These are phyloP conservation scores for Sporothrix protearum DNA, from an alignment of 2,329 filamentous ascomycete species.

Conservation along the genomic window DNA sequence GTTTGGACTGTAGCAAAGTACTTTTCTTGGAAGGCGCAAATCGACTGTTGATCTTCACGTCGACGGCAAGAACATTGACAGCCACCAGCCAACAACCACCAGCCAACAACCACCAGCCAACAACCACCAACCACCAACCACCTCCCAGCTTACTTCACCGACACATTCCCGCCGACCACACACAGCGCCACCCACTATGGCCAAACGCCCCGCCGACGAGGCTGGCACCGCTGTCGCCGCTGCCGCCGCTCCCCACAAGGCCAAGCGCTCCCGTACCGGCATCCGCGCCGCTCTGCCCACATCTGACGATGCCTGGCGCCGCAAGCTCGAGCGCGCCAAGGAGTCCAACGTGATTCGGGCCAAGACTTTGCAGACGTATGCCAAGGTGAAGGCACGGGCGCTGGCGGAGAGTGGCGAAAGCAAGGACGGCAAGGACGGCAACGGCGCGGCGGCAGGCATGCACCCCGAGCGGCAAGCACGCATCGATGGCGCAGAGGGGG, in stretches of 20 bases:
- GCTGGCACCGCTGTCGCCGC: background rate
- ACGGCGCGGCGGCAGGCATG: constrained; percentile 31
- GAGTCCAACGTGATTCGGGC: constrained; percentile 83
- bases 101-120: background rate
- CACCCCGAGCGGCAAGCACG: constrained; percentile 44
- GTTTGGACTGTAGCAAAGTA: background rate
- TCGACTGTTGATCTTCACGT: background rate
- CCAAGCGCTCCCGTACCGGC: constrained; percentile 24
- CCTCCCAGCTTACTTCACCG: background rate
- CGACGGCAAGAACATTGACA: background rate
- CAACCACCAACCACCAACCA: background rate
- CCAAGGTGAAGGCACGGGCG: constrained; percentile 70
- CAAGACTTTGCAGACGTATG: constrained; percentile 88
- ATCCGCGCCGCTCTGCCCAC: constrained; percentile 25
- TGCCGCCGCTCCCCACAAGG: constrained; percentile 2
- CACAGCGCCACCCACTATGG: background rate
- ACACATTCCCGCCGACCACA: background rate
- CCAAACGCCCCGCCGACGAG: constrained; percentile 15
- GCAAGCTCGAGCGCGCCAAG: constrained; percentile 62
- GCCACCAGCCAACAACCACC: background rate
- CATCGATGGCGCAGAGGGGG: constrained; percentile 35
- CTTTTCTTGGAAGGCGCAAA: background rate
- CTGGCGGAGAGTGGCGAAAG: constrained; percentile 16
- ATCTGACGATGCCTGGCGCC: constrained; percentile 28
- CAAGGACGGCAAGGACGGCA: constrained; percentile 11